phyloP scores from a whole-genome alignment of 2,329 filamentous ascomycete species.

The Fusarium agapanthi region DNA sequence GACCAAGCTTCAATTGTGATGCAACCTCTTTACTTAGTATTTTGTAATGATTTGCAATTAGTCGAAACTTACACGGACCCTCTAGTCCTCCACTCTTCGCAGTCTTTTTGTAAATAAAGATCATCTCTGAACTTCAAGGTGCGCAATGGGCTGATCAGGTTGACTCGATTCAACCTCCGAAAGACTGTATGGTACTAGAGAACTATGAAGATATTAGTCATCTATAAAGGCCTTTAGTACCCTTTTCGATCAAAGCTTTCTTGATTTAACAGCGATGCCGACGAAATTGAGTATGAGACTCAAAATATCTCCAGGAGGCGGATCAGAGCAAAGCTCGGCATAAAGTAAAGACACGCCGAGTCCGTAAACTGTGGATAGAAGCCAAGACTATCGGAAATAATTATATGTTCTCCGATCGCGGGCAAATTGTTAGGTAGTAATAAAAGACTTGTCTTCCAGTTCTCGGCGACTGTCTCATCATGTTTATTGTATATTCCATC shows the following conservation, averaged over 20 bases:
- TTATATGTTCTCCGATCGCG: conserved; percentile 34
- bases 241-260: neutral
- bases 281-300: conserved; percentile 2
- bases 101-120: neutral
- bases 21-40: neutral
- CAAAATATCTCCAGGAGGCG: neutral
- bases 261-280: neutral
- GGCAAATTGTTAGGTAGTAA: conserved; percentile 12
- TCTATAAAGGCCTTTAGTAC: neutral
- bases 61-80: neutral
- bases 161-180: neutral
- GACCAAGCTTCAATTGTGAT: neutral
- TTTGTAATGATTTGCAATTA: conserved; percentile 1
- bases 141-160: neutral
- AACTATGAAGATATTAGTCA: neutral
- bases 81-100: neutral
- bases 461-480: neutral
- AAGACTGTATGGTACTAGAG: neutral
- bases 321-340: conserved; percentile 18
- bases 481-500: neutral
- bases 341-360: conserved; percentile 17
- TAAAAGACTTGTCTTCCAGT: conserved; percentile 23
- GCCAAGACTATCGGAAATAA: conserved; percentile 29
- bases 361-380: conserved; percentile 29
- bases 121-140: neutral